Conservation (phyloP, 805 yeast species). For the Candida odintsovae region DNA sequence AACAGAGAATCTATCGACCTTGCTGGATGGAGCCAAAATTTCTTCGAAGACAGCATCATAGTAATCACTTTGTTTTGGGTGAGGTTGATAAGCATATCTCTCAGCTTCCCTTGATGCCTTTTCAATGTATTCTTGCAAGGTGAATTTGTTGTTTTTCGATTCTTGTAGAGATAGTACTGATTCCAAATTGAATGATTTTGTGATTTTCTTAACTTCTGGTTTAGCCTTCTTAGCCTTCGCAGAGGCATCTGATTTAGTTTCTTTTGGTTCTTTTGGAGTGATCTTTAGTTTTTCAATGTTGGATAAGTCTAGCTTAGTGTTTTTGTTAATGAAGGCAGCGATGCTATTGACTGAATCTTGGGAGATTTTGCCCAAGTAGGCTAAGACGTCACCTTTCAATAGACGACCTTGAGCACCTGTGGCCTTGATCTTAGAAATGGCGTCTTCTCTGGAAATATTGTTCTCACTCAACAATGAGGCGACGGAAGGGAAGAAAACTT, state of each 20-base stretch:
- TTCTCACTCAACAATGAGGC: conserved; percentile 55
- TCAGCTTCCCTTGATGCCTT: conserved; percentile 44
- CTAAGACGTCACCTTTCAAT: conserved; percentile 87
- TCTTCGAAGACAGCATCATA: conserved; percentile 59
- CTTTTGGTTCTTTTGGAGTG: conserved; percentile 21
- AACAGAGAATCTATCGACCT: conserved; percentile 38
- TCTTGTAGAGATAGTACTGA: conserved; percentile 23
- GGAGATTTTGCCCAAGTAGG: conserved; percentile 70
- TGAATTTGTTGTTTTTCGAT: conserved; percentile 15
- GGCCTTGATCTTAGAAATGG: conserved; percentile 65
- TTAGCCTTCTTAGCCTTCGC: conserved; percentile 19
- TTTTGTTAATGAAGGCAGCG: conserved; percentile 48
- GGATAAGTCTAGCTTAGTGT: conserved; percentile 65
- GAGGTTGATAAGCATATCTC: conserved; percentile 34
- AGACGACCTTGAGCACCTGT: conserved; percentile 88
- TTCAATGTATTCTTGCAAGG: conserved; percentile 28
- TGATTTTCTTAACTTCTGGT: conserved; percentile 30
- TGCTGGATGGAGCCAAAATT: conserved; percentile 40
- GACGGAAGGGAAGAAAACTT: conserved; percentile 76
- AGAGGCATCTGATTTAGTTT: conserved; percentile 14
- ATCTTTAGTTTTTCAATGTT: conserved; percentile 42
- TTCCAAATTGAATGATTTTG: conserved; percentile 26
- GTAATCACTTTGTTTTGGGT: conserved; percentile 37
- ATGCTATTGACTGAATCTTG: conserved; percentile 46
- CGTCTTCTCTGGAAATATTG: conserved; percentile 63